Conservation (phyloP, 2,329 filamentous ascomycete species). For the Hypoxylon sp. region DNA sequence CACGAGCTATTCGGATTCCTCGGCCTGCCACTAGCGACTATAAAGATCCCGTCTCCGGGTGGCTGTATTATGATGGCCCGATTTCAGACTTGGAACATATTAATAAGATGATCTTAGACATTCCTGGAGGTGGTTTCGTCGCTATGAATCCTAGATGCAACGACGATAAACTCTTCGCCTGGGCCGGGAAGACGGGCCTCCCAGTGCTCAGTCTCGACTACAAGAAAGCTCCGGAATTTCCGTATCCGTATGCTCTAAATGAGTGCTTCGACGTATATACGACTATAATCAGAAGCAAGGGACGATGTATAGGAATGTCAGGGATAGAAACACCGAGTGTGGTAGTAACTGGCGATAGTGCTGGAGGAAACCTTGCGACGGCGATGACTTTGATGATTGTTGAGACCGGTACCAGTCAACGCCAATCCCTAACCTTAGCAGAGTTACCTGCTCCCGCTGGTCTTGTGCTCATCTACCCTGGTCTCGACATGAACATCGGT, state of each 20-base stretch:
- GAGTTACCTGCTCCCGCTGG: slow-evolving; percentile 80
- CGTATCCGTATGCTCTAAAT: slow-evolving; percentile 85
- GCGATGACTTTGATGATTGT: slow-evolving; percentile 89
- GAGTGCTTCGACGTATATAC: slow-evolving; percentile 89
- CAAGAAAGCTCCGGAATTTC: slow-evolving; percentile 82
- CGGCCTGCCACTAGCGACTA: slow-evolving; percentile 83
- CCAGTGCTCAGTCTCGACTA: slow-evolving; percentile 93
- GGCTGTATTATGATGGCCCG: slow-evolving; percentile 94
- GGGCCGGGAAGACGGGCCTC: slow-evolving; percentile 88
- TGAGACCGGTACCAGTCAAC: slow-evolving; percentile 70
- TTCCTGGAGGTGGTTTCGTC: slow-evolving; percentile 94
- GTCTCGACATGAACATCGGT: slow-evolving; percentile 94
- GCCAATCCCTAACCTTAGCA: slow-evolving; percentile 63
- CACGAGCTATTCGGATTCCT: slow-evolving; percentile 84
- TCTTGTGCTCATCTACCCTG: slow-evolving; percentile 86
- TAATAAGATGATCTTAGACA: slow-evolving; percentile 82
- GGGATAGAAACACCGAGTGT: slow-evolving; percentile 72
- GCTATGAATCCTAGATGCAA: slow-evolving; percentile 96
- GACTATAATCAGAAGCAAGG: slow-evolving; percentile 74
- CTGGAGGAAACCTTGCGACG: slow-evolving; percentile 82
- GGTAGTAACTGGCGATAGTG: slow-evolving; percentile 81
- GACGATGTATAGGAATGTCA: slow-evolving; percentile 77
- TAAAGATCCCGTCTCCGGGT: slow-evolving; percentile 81
- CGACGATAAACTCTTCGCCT: slow-evolving; percentile 91
- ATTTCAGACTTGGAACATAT: slow-evolving; percentile 79